Base-by-base conservation (phyloP, 352 stramenopile genomes). In the Phytophthora pisi region DNA sequence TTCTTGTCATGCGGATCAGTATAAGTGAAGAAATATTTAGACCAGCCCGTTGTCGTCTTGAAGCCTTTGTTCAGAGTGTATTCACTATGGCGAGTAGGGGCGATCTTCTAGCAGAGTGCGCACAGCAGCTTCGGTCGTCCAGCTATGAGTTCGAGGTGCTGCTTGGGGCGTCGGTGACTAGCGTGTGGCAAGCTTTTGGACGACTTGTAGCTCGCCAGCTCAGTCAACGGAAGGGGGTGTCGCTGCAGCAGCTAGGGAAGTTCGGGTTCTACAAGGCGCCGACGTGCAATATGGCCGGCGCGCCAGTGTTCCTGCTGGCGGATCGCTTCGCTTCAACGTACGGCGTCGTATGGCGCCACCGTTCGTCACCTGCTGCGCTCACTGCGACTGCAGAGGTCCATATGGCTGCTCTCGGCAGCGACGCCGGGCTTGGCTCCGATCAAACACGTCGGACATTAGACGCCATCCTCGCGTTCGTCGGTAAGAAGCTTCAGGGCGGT, bases 61-160 rank as follows among this genome's bases (percentile, higher is more conserved):
- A 16, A 40, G 54, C 9, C 7, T 5, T 16, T 30, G 15, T n/a
- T 34, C 20, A 24, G 10, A 20, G 10, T 51, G 38, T 2, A 15
- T 36, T 51, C 31, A 47, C 7, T n/a, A 67, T 66, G 57, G 43
- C 46, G 40, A 53, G 36, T 23, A 64, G 13, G 61, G 42, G 57
- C 26, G 52, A 72, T 45, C 23, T 91, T 18, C 40, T 90, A 20
- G 34, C 30, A 7, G 82, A 90, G 20, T 91, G 82, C 61, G 68
- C 67, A 7, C 75, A 83, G 58, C 55, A 86, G 13, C 77, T 91
- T 24, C 70, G 72, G 26, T 49, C 56, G 26, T 90, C 81, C 9
- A 42, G 58, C 5, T 86, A 82, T 57, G 82, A 91, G 55, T 93
- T 88, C 54, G 78, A 93, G 56, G 73, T 81, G 47, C 64, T 90